phyloP scores from a whole-genome alignment of 106 monocot species.

The Phalaenopsis aphrodite region DNA sequence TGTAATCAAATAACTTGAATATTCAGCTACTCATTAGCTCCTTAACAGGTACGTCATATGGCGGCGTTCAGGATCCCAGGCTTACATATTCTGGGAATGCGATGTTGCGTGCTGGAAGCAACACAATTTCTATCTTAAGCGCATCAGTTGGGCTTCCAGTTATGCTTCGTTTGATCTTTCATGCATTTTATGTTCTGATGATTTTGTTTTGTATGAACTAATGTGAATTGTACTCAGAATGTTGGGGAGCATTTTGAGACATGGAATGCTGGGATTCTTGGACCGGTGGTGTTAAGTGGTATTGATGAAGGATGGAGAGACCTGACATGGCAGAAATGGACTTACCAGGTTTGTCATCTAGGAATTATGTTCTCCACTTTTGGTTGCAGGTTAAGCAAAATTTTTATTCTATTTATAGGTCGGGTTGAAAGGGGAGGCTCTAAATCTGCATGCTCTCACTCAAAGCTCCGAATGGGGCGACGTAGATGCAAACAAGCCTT shows the following conservation, averaged over 20 bases:
- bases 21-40: no score
- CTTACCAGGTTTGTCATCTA: conserved; percentile 39
- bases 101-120: conserved; percentile 75
- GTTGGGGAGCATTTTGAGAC: conserved; percentile 88
- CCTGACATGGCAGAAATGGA: conserved; percentile 92
- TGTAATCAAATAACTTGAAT: no score
- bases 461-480: conserved; percentile 85
- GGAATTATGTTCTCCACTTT: neutral
- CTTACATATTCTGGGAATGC: conserved; percentile 62
- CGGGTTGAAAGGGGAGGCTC: conserved; percentile 78
- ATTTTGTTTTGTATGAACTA: neutral
- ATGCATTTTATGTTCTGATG: neutral
- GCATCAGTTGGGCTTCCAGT: conserved; percentile 85
- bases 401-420: conserved; percentile 32
- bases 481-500: conserved; percentile 43
- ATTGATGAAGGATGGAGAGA: conserved; percentile 88
- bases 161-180: conserved; percentile 12
- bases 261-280: conserved; percentile 93
- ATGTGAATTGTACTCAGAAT: conserved; percentile 36
- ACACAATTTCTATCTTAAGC: conserved; percentile 83
- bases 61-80: conserved; percentile 66
- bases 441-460: conserved; percentile 63
- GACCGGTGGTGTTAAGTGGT: conserved; percentile 71
- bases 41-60: conserved; percentile 71
- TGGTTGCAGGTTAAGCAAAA: neutral